Evolutionary conservation across 768 basidiomycete species (phyloP), one percentile per base, ranked within the genome.

Genomic region (Panellus pusillus): DNA sequence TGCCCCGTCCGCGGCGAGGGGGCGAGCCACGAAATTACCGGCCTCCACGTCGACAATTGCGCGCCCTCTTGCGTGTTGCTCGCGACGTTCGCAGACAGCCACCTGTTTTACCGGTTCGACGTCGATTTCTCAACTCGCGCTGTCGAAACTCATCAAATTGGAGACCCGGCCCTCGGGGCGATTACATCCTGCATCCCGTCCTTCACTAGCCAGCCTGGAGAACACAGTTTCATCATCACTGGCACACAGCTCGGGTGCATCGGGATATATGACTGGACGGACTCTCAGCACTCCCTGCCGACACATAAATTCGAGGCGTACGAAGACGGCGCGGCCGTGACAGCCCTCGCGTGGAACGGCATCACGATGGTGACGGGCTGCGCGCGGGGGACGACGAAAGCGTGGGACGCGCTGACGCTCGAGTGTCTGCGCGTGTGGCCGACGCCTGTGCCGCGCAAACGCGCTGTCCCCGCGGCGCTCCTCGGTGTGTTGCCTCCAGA

Each of bases 351-450:
- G 1, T 81, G 86, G 77, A 84, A 81, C 52, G 72, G 79, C 3
- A 52, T 75, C n/a, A 72, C 82, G 14, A 70, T 93, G 43, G 76
- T 80, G 12, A 86, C 84, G 0, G 91, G 91, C 27, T 87, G 87
- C 19, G 73, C 78, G 0, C 68, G 74, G 2, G 91, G 91, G 3
- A 72, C 74, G 6, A 76, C 83, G 3, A 73, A 70, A 15, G 73
- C 87, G 13, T 89, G 83, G 76, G 87, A 92, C 60, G 79, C 80
- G 2, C 70, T 90, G 57, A 86, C 81, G 0, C 76, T 90, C 29
- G 75, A 75, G 31, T 76, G 71, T 4, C 62, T 91, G 43, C 76
- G 84, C 18, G 72, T 74, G 20, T 84, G 91, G 60, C 56, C 74
- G 0, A 74, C 77, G 3, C 81, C 83, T 13, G 58, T 76, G 0